A percentile compares a stretch with the other conserved stretches of the same genome.
These are phyloP conservation scores for Raphanus sativus DNA, from an alignment of 345 rosid species.

Conservation along the genomic window DNA sequence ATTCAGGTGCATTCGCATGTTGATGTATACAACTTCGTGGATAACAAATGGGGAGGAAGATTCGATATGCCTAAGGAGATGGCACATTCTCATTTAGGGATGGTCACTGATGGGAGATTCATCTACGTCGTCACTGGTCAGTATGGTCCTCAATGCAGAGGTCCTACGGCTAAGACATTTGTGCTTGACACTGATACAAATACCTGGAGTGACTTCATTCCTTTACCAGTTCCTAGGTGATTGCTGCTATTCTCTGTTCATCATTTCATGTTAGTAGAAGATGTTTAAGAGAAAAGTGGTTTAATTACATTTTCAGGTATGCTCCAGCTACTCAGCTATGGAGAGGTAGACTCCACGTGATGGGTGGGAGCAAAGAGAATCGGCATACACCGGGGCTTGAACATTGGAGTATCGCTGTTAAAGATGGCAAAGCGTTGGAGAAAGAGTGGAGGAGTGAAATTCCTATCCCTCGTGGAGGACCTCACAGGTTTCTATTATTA, in stretches of 20 bases:
- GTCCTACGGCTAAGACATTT: conserved; percentile 81
- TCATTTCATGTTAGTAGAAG: too few species aligned
- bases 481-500: too few species aligned
- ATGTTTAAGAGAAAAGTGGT: too few species aligned
- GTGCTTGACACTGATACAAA: conserved; percentile 84
- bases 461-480: conserved; percentile 94
- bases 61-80: conserved; percentile 97
- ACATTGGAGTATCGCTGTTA: conserved; percentile 61
- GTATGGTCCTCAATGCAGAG: conserved; percentile 94
- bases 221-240: conserved; percentile 89
- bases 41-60: conserved; percentile 84
- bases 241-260: background rate
- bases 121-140: conserved; percentile 85
- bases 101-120: conserved; percentile 91
- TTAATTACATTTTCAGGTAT: too few species aligned
- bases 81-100: conserved; percentile 99
- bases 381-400: conserved; percentile 65
- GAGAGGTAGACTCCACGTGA: conserved; percentile 98
- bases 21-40: conserved; percentile 74
- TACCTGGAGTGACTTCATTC: conserved; percentile 64
- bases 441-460: conserved; percentile 87
- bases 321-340: conserved; percentile 97
- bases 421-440: conserved; percentile 82
- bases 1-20: conserved; percentile 90
- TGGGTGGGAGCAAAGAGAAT: conserved; percentile 98